phyloP scores from a whole-genome alignment of 768 basidiomycete species.

The Gloeopeniophorella convolvens region DNA sequence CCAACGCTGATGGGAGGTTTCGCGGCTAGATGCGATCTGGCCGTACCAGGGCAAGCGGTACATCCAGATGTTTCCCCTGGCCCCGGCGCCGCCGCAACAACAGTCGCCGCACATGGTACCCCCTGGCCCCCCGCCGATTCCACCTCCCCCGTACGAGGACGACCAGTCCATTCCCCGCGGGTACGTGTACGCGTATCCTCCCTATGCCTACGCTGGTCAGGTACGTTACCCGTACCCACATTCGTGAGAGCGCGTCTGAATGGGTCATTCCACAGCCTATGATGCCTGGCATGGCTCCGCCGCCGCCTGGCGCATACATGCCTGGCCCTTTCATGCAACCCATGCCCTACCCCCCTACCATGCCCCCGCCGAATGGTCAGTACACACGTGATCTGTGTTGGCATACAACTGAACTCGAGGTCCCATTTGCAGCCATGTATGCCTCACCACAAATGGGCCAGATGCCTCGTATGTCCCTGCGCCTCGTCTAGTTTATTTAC shows the following conservation, averaged over 20 bases:
- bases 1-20: not conserved
- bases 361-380: slow-evolving; percentile 70
- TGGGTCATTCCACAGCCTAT: slow-evolving; percentile 45
- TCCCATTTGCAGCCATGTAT: slow-evolving; percentile 59
- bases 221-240: slow-evolving; percentile 34
- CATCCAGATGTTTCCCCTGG: slow-evolving; percentile 64
- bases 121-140: slow-evolving; percentile 61
- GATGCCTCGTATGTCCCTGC: slow-evolving; percentile 67
- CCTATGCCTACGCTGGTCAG: slow-evolving; percentile 71
- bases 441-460: slow-evolving; percentile 74
- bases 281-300: slow-evolving; percentile 81
- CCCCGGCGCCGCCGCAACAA: slow-evolving; percentile 53
- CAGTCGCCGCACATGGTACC: slow-evolving; percentile 61
- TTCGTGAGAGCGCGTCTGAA: slow-evolving; percentile 3
- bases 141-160: slow-evolving; percentile 76
- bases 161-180: slow-evolving; percentile 54
- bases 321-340: slow-evolving; percentile 77
- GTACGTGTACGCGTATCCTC: slow-evolving; percentile 69
- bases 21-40: slow-evolving; percentile 61
- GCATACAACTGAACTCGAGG: not conserved
- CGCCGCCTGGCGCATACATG: slow-evolving; percentile 75
- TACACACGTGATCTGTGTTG: slow-evolving; percentile 1
- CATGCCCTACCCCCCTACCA: slow-evolving; percentile 75
- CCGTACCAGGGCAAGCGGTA: slow-evolving; percentile 88
- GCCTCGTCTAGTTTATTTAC: not conserved